phyloP scores from a whole-genome alignment of 2,329 filamentous ascomycete species.

The Botryotinia globosa region DNA sequence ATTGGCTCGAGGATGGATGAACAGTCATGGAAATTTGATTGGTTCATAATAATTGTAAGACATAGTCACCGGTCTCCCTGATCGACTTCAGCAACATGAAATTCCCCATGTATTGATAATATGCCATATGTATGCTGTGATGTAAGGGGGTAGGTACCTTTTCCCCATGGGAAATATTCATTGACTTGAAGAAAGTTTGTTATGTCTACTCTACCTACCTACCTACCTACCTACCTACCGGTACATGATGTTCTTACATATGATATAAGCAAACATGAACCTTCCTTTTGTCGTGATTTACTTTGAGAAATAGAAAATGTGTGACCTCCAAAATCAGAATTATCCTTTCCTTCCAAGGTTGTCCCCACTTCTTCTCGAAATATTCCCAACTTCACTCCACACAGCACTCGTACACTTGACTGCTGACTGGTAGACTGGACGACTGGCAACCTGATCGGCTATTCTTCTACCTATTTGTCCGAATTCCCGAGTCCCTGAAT shows the following conservation, averaged over 20 bases:
- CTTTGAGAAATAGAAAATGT: not conserved
- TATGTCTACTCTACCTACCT: not conserved
- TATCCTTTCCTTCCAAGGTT: not conserved
- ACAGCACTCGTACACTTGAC: not conserved
- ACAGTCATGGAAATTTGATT: not conserved
- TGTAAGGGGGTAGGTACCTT: not conserved
- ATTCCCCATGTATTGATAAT: not conserved
- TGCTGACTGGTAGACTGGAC: not conserved
- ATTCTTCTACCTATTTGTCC: not conserved
- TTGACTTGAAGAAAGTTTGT: not conserved
- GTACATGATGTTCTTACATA: not conserved
- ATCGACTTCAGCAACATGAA: not conserved
- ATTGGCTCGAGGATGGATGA: not conserved
- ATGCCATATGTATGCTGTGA: not conserved
- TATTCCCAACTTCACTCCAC: not conserved
- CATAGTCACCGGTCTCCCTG: not conserved
- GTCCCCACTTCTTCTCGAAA: not conserved
- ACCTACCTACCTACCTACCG: not conserved
- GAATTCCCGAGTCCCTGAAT: not conserved
- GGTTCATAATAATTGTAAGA: not conserved
- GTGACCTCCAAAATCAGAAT: not conserved
- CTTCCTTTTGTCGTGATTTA: not conserved
- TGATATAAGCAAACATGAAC: not conserved
- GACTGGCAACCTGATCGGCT: conserved; percentile 3
- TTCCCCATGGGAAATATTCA: not conserved